phyloP scores from a whole-genome alignment of 2,329 filamentous ascomycete species.

The Aspergillus neoniger region DNA sequence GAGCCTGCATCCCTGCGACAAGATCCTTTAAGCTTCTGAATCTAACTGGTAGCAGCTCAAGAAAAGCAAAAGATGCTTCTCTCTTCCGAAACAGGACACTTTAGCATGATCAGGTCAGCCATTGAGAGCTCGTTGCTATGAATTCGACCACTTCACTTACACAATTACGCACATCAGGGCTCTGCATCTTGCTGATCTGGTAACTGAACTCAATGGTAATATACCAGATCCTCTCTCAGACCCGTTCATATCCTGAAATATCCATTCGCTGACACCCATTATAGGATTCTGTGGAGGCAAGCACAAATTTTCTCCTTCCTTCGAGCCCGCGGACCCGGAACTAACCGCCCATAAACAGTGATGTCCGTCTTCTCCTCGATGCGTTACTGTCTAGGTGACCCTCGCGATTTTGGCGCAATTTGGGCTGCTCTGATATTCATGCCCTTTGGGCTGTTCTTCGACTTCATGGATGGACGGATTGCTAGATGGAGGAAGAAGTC shows the following conservation, averaged over 20 bases:
- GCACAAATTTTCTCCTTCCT: slow-evolving; percentile 18
- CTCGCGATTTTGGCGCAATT: slow-evolving; percentile 66
- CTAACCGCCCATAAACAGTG: slow-evolving; percentile 50
- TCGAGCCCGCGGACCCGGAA: background rate
- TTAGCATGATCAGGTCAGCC: slow-evolving; percentile 52
- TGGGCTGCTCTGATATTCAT: slow-evolving; percentile 85
- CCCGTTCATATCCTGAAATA: background rate
- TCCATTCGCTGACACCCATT: slow-evolving; percentile 14
- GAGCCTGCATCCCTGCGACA: slow-evolving; percentile 20
- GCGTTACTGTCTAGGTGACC: slow-evolving; percentile 81
- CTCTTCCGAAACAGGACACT: slow-evolving; percentile 51
- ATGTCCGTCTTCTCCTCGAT: slow-evolving; percentile 96
- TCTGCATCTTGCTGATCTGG: slow-evolving; percentile 53
- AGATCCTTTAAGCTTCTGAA: slow-evolving; percentile 9
- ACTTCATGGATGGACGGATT: slow-evolving; percentile 96
- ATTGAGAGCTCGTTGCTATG: slow-evolving; percentile 6
- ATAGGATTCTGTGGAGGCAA: slow-evolving; percentile 53
- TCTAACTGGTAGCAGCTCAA: slow-evolving; percentile 39
- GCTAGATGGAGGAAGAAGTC: slow-evolving; percentile 96
- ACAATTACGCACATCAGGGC: slow-evolving; percentile 36
- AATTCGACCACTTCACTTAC: slow-evolving; percentile 14
- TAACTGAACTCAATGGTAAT: slow-evolving; percentile 53
- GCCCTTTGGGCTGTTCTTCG: slow-evolving; percentile 92
- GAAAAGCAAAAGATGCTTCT: slow-evolving; percentile 54
- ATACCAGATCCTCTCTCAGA: slow-evolving; percentile 9